These are phyloP conservation scores for Kickxella alabastrina DNA, from an alignment of 192 early-diverging fungal genomes.

Conservation along the genomic window DNA sequence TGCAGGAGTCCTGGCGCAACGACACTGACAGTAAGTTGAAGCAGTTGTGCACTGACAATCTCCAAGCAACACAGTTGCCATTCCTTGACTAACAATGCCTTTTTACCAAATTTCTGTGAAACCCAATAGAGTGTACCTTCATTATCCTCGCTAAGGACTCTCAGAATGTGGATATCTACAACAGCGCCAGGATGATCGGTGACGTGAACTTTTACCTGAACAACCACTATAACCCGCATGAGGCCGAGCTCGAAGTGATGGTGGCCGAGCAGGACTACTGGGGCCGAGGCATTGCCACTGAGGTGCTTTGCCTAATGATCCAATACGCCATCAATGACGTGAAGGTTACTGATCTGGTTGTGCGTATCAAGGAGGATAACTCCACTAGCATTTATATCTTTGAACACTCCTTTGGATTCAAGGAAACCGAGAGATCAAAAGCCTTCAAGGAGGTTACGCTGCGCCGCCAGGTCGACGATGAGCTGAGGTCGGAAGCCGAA, in stretches of 20 bases:
- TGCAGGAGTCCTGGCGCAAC: constrained; percentile 85
- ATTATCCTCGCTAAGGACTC: constrained; percentile 52
- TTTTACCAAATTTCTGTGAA: constrained; percentile 37
- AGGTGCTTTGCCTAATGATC: constrained; percentile 49
- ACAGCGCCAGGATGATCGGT: constrained; percentile 73
- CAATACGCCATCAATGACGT: constrained; percentile 46
- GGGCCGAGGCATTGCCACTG: constrained; percentile 39
- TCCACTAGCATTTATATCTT: constrained; percentile 44
- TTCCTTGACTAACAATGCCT: too few relatives aligned
- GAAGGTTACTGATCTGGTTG: constrained; percentile 41
- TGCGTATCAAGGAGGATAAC: constrained; percentile 50
- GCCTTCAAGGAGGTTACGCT: constrained; percentile 47
- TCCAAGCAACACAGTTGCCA: too few relatives aligned
- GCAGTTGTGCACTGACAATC: too few relatives aligned
- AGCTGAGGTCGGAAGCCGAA: constrained; percentile 6
- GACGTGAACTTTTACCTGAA: constrained; percentile 95
- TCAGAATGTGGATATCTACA: constrained; percentile 7
- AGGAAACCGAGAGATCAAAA: constrained; percentile 34
- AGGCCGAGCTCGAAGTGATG: constrained; percentile 93
- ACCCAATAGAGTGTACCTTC: constrained; percentile 64
- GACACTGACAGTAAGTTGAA: constrained; percentile 70
- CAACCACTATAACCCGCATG: constrained; percentile 64
- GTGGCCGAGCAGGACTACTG: constrained; percentile 61
- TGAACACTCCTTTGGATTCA: constrained; percentile 37
- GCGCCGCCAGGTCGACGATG: constrained; percentile 22